Evolutionary conservation across 257 asterid genomes (phyloP), one percentile per base, ranked within the genome.

Genomic region (Ehretia macrophylla): DNA sequence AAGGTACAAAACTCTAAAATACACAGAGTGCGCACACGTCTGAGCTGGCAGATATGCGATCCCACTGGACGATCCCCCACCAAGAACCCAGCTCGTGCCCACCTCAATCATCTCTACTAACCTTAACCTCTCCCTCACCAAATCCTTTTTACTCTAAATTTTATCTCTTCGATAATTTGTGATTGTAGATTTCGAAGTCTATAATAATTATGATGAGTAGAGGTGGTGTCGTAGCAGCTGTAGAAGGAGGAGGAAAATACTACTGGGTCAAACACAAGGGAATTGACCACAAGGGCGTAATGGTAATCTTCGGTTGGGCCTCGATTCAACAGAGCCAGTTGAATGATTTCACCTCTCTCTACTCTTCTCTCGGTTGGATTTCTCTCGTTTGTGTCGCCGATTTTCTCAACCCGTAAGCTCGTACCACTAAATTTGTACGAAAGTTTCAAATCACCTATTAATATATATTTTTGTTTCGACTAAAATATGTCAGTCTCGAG

Each of bases 311-410:
- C 52, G 79, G 83, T 16, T 90, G 98, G 98, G 70, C 75, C 58
- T 87, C 96, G 40, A 52, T 83, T 46, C 70, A 45, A 21, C 91
- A 85, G 55, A 69, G 58, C 48, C 87, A 77, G 49, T 76, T 87
- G 77, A 69, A 75, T 71, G 77, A 74, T 56, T 77, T 75, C 65
- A 32, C 75, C 17, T 60, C 68, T 44, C 79, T 90, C 18, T 90
- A 79, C 66, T 80, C 90, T 40, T 83, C 91, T 39, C 79, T 85
- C 57, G 96, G 95, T n/a, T 90, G 95, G 91, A 75, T 65, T 54
- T 83, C 83, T 53, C 85, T 90, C 21, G 87, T 85, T 58, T 85
- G 89, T 73, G 85, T 88, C 69, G 75, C 97, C 58, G 93, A 87
- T 78, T 83, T 81, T 63, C 80, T 82, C 59, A 87, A 88, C 57